Evolutionary conservation across 139 green algal genomes (phyloP).

Genomic region (Picochlorum sp.): DNA sequence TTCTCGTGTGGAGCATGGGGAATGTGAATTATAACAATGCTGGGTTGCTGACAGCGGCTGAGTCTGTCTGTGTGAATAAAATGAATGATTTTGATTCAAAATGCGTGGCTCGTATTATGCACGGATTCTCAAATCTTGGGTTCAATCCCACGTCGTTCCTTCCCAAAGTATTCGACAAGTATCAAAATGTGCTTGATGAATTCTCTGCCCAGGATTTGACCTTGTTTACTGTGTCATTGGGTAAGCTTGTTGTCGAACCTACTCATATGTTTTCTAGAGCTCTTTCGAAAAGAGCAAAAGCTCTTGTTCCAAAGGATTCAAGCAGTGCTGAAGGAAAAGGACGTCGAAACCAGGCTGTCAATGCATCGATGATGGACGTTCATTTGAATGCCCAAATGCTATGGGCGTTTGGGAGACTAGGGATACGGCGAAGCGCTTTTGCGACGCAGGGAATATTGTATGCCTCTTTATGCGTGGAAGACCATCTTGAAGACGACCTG

Average conservation of each 20-base stretch:
- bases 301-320: not conserved
- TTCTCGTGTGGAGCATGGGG: conserved; percentile 4
- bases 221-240: not conserved
- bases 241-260: not conserved
- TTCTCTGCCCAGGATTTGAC: not conserved
- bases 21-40: not conserved
- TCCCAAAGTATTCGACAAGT: not conserved
- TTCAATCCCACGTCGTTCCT: not conserved
- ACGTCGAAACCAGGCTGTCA: not conserved
- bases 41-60: not conserved
- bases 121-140: conserved; percentile 1
- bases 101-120: not conserved
- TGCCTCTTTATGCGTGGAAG: not conserved
- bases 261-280: not conserved
- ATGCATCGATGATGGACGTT: no score
- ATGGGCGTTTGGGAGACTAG: not conserved
- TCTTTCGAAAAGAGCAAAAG: not conserved
- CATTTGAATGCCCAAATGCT: not conserved
- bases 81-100: not conserved
- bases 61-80: not conserved
- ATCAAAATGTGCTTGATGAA: not conserved
- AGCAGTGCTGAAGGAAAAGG: no score
- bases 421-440: not conserved
- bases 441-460: not conserved
- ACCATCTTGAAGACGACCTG: not conserved